phyloP scores from a whole-genome alignment of 257 asterid genomes.

The Solanum paucissectum region DNA sequence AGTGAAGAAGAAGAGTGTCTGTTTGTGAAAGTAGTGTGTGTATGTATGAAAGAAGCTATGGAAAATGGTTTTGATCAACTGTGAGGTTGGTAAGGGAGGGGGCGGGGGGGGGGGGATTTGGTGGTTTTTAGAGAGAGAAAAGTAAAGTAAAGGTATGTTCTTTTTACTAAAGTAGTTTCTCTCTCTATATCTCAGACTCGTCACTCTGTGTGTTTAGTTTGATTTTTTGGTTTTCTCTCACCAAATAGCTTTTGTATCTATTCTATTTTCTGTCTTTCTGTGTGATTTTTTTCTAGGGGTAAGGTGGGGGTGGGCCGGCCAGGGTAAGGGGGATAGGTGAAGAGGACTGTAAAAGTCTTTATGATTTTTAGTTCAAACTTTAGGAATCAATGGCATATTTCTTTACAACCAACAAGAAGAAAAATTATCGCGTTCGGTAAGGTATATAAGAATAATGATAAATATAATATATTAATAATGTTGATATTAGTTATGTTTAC shows the following conservation, averaged over 20 bases:
- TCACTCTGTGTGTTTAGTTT: not conserved
- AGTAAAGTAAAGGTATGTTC: not conserved
- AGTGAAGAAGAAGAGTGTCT: not conserved
- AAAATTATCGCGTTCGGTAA: not conserved
- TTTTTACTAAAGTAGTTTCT: not conserved
- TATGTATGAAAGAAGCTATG: not conserved
- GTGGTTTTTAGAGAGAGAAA: slow-evolving; percentile 3
- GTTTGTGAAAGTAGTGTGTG: not conserved
- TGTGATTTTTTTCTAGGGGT: not conserved
- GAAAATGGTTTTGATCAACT: not conserved
- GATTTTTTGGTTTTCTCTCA: not conserved
- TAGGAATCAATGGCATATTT: not conserved
- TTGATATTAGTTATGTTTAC: no score
- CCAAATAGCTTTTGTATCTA: not conserved
- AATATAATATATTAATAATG: no score
- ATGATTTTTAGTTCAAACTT: not conserved
- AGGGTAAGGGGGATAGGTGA: not conserved
- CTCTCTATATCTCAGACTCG: slow-evolving; percentile 7
- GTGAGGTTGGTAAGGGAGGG: not conserved
- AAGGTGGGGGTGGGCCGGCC: not conserved
- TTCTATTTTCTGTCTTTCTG: not conserved
- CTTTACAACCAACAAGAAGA: not conserved
- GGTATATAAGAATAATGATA: not conserved
- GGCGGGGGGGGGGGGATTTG: not conserved
- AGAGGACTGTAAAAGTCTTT: not conserved